phyloP scores from a whole-genome alignment of 2,329 filamentous ascomycete species.

The Sclerotinia minor region DNA sequence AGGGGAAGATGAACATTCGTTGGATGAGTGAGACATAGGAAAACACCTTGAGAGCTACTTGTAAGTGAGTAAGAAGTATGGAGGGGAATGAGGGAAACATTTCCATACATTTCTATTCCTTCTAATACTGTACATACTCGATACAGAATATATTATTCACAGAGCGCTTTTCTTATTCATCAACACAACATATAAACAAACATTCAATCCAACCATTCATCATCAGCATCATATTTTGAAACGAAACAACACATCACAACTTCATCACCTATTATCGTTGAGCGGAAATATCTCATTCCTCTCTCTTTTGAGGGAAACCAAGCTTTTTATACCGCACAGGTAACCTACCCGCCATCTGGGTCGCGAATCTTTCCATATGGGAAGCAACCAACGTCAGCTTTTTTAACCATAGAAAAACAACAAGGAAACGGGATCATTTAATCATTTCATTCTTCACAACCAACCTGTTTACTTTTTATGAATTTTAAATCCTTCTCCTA shows the following conservation, averaged over 20 bases:
- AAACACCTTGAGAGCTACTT: constrained; percentile 19
- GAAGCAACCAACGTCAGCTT: constrained; percentile 2
- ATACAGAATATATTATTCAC: neutral
- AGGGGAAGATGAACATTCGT: neutral
- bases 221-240: too few relatives aligned
- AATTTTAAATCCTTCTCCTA: neutral
- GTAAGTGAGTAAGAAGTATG: too few relatives aligned
- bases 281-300: neutral
- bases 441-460: constrained; percentile 10
- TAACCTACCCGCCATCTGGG: constrained; percentile 1
- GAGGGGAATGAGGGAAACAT: too few relatives aligned
- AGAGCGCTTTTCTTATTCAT: neutral
- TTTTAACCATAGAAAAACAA: neutral
- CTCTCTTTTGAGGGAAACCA: neutral
- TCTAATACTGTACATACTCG: too few relatives aligned
- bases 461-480: neutral
- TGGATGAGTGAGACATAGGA: constrained; percentile 6
- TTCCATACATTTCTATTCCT: neutral
- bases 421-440: neutral
- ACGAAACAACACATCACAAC: neutral
- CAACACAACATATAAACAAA: neutral
- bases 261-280: too few relatives aligned
- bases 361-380: constrained; percentile 7
- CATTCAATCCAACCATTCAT: neutral
- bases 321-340: neutral